phyloP scores from a whole-genome alignment of 345 rosid species.

The Eutrema japonicum region DNA sequence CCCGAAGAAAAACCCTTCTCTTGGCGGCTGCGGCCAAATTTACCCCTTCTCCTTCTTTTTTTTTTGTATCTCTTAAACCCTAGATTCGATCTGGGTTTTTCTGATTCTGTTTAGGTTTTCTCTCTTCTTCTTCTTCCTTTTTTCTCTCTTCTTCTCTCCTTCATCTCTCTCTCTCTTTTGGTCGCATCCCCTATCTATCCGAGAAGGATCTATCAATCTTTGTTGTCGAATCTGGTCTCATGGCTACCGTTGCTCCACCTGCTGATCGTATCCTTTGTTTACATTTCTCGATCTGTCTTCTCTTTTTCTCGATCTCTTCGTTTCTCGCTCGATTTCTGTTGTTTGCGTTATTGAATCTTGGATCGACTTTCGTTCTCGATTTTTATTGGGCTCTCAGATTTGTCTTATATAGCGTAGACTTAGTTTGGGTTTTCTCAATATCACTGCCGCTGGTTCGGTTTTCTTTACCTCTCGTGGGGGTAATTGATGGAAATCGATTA shows the following conservation, averaged over 20 bases:
- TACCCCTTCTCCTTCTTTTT: constrained; percentile 36
- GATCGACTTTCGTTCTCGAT: constrained; percentile 31
- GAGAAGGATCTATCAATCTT: constrained; percentile 45
- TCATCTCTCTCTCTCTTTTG: constrained; percentile 14
- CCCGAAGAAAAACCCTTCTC: constrained; percentile 53
- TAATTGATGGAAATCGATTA: constrained; percentile 8
- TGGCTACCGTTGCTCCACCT: constrained; percentile 72
- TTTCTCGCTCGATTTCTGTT: constrained; percentile 2
- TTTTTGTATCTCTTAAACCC: constrained; percentile 33
- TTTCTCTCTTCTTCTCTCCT: not conserved
- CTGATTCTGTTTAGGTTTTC: constrained; percentile 40
- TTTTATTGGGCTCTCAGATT: not conserved
- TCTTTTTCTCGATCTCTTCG: constrained; percentile 39
- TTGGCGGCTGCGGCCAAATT: constrained; percentile 54
- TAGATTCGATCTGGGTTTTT: constrained; percentile 42
- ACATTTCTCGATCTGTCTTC: constrained; percentile 41
- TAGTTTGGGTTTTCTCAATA: constrained; percentile 2
- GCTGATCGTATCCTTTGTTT: constrained; percentile 79
- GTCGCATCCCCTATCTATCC: constrained; percentile 42
- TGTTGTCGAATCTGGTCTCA: constrained; percentile 35
- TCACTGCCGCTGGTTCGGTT: constrained; percentile 11
- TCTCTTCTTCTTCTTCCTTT: constrained; percentile 18
- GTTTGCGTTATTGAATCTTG: constrained; percentile 25
- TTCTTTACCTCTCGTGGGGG: not conserved
- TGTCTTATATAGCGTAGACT: constrained; percentile 11